Evolutionary conservation across 768 basidiomycete species (phyloP).

Genomic region (Mycena venus): DNA sequence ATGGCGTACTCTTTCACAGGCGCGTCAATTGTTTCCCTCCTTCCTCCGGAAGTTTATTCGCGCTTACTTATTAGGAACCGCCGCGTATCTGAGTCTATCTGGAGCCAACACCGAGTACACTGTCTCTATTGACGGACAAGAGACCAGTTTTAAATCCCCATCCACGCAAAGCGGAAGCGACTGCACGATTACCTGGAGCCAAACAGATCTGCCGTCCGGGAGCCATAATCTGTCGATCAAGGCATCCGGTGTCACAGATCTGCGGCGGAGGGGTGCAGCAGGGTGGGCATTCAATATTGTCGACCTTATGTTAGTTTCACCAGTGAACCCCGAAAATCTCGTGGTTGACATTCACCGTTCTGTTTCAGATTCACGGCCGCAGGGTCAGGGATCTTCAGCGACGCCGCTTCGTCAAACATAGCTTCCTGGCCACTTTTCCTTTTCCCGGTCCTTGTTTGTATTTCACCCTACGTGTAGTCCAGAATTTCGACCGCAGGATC

Average conservation of each 20-base stretch:
- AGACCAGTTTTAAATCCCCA: neutral
- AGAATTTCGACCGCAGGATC: neutral
- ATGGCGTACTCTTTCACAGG: neutral
- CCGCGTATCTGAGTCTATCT: slow-evolving; percentile 1
- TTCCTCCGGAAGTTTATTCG: neutral
- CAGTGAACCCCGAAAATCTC: neutral
- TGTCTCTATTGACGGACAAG: slow-evolving; percentile 4
- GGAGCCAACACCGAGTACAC: neutral
- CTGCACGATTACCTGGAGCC: neutral
- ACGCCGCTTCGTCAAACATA: neutral
- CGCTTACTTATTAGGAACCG: neutral
- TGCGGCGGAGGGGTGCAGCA: neutral
- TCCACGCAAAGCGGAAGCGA: neutral
- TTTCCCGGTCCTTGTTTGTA: slow-evolving; percentile 1
- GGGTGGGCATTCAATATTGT: neutral
- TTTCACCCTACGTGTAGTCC: neutral
- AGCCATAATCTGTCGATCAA: neutral
- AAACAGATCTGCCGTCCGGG: neutral
- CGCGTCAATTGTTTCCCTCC: neutral
- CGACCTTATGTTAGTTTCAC: neutral
- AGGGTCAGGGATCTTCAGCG: neutral
- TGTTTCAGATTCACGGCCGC: neutral
- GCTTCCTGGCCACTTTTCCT: neutral
- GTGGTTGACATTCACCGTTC: neutral
- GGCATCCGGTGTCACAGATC: neutral